Conservation (phyloP, 2,329 filamentous ascomycete species). For the Chaetomium sp. region DNA sequence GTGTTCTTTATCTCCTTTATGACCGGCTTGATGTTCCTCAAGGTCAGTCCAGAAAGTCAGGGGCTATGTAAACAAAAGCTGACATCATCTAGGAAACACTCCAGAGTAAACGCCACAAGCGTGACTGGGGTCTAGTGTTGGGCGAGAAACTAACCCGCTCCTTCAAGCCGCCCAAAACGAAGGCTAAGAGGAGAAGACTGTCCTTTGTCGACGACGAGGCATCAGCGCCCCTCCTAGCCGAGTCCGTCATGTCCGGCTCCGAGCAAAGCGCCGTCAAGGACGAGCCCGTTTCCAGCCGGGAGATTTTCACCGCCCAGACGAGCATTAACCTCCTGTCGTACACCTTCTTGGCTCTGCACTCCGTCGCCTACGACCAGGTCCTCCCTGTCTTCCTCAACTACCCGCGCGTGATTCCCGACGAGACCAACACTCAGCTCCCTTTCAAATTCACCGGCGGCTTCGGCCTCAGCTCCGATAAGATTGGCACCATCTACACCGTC, state of each 20-base stretch:
- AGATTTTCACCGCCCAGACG: slow-evolving; percentile 40
- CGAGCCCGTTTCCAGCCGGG: slow-evolving; percentile 27
- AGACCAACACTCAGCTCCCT: slow-evolving; percentile 65
- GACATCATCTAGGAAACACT: slow-evolving; percentile 68
- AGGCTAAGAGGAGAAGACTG: slow-evolving; percentile 43
- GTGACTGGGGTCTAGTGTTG: slow-evolving; percentile 74
- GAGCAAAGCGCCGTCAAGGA: slow-evolving; percentile 36
- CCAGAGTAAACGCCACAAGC: slow-evolving; percentile 65
- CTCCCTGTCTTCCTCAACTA: slow-evolving; percentile 88
- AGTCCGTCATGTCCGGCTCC: slow-evolving; percentile 35
- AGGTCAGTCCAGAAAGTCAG: slow-evolving; percentile 46
- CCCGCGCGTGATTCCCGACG: slow-evolving; percentile 56
- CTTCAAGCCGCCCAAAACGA: slow-evolving; percentile 36
- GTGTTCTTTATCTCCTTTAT: slow-evolving; percentile 79
- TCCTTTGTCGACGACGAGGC: slow-evolving; percentile 60
- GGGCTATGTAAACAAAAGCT: slow-evolving; percentile 15
- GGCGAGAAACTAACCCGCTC: slow-evolving; percentile 63
- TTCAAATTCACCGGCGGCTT: slow-evolving; percentile 85
- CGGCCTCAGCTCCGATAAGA: slow-evolving; percentile 69
- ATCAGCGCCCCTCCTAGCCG: slow-evolving; percentile 56
- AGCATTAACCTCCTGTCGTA: slow-evolving; percentile 65
- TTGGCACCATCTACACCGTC: slow-evolving; percentile 82
- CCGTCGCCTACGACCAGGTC: slow-evolving; percentile 82
- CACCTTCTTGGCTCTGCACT: slow-evolving; percentile 78
- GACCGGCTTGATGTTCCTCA: slow-evolving; percentile 76